phyloP scores from a whole-genome alignment of 768 basidiomycete genomes.

The Phlebiopsis flavidoalba region DNA sequence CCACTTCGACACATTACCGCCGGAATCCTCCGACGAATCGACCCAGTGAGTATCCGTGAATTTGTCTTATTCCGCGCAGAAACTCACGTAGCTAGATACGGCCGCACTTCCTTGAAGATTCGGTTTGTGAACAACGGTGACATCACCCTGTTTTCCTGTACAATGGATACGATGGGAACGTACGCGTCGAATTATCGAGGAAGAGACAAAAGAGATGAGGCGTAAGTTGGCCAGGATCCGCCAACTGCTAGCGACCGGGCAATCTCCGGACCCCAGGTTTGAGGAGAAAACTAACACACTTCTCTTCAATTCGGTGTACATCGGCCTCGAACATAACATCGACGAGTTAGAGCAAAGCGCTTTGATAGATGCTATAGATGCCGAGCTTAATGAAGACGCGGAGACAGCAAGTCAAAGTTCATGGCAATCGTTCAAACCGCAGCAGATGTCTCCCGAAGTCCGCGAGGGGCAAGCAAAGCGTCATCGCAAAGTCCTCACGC shows the following conservation, averaged over 20 bases:
- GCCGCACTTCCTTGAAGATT: conserved; percentile 46
- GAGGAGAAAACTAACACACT: conserved; percentile 65
- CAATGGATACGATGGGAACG: conserved; percentile 89
- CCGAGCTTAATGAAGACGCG: conserved; percentile 73
- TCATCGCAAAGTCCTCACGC: conserved; percentile 40
- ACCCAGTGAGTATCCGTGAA: conserved; percentile 37
- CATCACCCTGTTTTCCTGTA: conserved; percentile 65
- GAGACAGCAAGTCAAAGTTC: conserved; percentile 80
- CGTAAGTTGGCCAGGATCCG: conserved; percentile 82
- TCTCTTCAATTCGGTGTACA: conserved; percentile 91
- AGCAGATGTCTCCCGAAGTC: conserved; percentile 37
- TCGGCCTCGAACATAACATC: conserved; percentile 79
- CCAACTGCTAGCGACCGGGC: conserved; percentile 88
- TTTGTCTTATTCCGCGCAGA: conserved; percentile 5
- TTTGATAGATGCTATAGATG: conserved; percentile 88
- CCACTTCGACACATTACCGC: conserved; percentile 63
- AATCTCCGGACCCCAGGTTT: conserved; percentile 70
- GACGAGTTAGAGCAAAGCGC: conserved; percentile 71
- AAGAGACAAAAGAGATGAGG: conserved; percentile 84
- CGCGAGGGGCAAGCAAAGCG: conserved; percentile 19
- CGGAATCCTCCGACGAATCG: conserved; percentile 42
- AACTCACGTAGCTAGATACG: conserved; percentile 27
- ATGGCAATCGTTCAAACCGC: conserved; percentile 79
- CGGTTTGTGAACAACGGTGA: conserved; percentile 59
- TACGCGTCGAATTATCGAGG: conserved; percentile 84